A percentile compares a stretch with the other conserved stretches of the same genome.
phyloP scores from a whole-genome alignment of 2,329 filamentous ascomycete species.

The Magnaporthales sp. region DNA sequence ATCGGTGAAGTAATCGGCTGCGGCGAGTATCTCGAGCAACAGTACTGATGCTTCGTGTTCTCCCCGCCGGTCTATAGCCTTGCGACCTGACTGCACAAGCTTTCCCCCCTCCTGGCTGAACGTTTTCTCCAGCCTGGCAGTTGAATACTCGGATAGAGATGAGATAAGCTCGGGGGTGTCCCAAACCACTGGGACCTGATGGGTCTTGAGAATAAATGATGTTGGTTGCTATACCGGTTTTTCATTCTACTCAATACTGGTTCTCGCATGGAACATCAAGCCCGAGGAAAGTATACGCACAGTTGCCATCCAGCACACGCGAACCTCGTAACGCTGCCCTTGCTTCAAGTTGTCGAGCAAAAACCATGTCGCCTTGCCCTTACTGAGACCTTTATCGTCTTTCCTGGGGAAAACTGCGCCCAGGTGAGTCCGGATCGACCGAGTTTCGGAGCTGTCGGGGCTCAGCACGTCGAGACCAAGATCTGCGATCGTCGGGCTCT shows the following conservation, averaged over 20 bases:
- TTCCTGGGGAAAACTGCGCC: constrained; percentile 57
- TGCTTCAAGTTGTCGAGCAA: constrained; percentile 62
- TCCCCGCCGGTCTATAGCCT: neutral
- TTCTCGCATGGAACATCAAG: neutral
- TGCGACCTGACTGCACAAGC: neutral
- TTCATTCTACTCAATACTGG: neutral
- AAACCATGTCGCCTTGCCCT: constrained; percentile 67
- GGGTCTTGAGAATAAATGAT: constrained; percentile 60
- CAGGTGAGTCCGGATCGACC: constrained; percentile 53
- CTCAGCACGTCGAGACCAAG: constrained; percentile 59
- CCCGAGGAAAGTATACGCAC: constrained; percentile 42
- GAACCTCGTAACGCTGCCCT: constrained; percentile 77
- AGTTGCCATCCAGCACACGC: constrained; percentile 88
- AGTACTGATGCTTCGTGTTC: constrained; percentile 41
- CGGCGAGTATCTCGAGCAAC: constrained; percentile 65
- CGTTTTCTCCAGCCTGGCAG: constrained; percentile 31
- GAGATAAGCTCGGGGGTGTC: constrained; percentile 52
- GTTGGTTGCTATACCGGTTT: constrained; percentile 66
- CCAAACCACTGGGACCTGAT: constrained; percentile 52
- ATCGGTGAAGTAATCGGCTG: constrained; percentile 78
- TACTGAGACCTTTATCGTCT: constrained; percentile 20
- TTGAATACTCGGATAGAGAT: constrained; percentile 55
- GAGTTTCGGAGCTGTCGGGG: constrained; percentile 26
- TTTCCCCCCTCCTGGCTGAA: constrained; percentile 4
- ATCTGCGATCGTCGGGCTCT: constrained; percentile 46